phyloP scores from a whole-genome alignment of 495 filamentous ascomycete species.

The Penicillium waksmanii region DNA sequence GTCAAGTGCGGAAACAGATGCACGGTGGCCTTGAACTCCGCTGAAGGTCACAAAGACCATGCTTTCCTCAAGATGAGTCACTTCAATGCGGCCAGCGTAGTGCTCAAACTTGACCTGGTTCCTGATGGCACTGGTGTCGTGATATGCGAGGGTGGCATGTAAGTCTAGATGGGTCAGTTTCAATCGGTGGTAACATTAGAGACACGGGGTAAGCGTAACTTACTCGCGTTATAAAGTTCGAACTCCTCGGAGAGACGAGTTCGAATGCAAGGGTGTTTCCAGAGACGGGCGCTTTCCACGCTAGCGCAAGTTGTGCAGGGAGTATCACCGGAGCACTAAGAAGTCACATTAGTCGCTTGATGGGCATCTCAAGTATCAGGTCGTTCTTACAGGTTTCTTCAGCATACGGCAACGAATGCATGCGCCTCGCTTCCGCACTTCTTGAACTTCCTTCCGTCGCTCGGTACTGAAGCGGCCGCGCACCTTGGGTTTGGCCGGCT shows the following conservation, averaged over 20 bases:
- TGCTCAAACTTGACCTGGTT: slow-evolving; percentile 58
- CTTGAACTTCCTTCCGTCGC: slow-evolving; percentile 77
- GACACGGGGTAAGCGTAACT: slow-evolving; percentile 13
- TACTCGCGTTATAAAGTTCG: slow-evolving; percentile 69
- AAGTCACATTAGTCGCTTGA: slow-evolving; percentile 14
- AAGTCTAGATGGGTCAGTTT: slow-evolving; percentile 49
- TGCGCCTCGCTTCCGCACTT: slow-evolving; percentile 77
- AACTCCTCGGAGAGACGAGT: slow-evolving; percentile 75
- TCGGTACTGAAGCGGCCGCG: slow-evolving; percentile 70
- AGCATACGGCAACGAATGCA: slow-evolving; percentile 87
- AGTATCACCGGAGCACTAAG: slow-evolving; percentile 71
- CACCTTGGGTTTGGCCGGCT: slow-evolving; percentile 57
- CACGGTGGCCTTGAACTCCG: slow-evolving; percentile 50
- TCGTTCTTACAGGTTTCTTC: slow-evolving; percentile 66
- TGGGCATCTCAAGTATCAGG: background rate
- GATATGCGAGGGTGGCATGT: slow-evolving; percentile 68
- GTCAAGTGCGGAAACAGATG: slow-evolving; percentile 50
- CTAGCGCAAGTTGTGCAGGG: slow-evolving; percentile 81
- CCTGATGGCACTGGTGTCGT: slow-evolving; percentile 63
- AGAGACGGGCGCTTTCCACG: slow-evolving; percentile 76
- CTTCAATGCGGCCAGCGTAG: slow-evolving; percentile 66
- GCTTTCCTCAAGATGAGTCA: slow-evolving; percentile 67
- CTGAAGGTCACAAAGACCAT: slow-evolving; percentile 54
- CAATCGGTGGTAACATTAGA: background rate
- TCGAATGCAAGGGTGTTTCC: slow-evolving; percentile 79